Conservation (phyloP, 257 asterid species). For the Solanum tarapatanum region DNA sequence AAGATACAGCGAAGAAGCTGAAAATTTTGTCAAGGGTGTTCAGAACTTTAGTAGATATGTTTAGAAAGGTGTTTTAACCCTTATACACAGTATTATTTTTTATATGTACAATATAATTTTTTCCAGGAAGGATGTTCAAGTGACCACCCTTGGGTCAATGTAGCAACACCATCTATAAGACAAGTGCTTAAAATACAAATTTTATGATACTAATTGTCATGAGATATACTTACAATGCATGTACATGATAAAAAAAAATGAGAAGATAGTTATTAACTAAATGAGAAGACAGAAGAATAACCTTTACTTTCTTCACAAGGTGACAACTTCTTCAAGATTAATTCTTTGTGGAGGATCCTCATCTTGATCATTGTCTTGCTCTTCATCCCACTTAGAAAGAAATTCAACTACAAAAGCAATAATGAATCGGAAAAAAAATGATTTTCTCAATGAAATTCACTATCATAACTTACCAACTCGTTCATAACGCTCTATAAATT, state of each 20-base stretch:
- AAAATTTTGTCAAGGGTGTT: no score
- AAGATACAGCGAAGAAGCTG: no score
- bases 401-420: slow-evolving; percentile 53
- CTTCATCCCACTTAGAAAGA: slow-evolving; percentile 75
- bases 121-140: neutral
- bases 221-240: neutral
- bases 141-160: neutral
- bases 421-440: neutral
- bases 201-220: neutral
- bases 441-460: neutral
- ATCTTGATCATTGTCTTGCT: slow-evolving; percentile 55
- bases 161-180: neutral
- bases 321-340: neutral
- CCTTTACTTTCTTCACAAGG: neutral
- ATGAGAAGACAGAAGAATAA: neutral
- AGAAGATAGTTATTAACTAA: neutral
- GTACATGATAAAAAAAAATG: neutral
- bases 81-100: neutral
- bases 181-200: neutral
- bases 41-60: neutral
- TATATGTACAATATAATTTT: neutral
- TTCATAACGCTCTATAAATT: slow-evolving; percentile 74
- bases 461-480: slow-evolving; percentile 49
- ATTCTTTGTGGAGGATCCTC: neutral
- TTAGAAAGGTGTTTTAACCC: neutral